Base-by-base conservation (phyloP, 768 basidiomycete genomes). In the Leucocoprinus sp. region DNA sequence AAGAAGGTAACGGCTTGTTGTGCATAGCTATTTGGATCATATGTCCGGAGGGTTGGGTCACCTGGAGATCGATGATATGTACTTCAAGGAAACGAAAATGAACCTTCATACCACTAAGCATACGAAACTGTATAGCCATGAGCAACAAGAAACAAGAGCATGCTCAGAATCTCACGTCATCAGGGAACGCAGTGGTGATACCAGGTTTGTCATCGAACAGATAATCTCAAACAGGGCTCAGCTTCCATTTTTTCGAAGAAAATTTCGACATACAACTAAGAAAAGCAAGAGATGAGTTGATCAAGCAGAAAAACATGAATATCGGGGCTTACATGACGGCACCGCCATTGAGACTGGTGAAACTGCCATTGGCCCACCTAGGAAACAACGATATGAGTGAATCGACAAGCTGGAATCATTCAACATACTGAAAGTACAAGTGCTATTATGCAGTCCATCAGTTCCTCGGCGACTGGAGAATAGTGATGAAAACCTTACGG, bases 101-200 rank as follows among this genome's bases (percentile, higher is more conserved):
- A 9, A 21, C 24, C 21, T 42, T 42, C 56, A 50, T 60, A 66
- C 76, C 75, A 43, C 64, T 68, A 22, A 80, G 51, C 74, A 76
- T 75, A 46, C 73, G 69, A 58, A 77, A 71, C 74, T 76, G 48
- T n/a, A 23, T 39, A 19, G 39, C 12, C 37, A 42, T 5, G 9
- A 40, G 29, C 9, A 47, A 38, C 28, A 21, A n/a, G 45, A 38
- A 45, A 47, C 24, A 43, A 42, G 5, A 40, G 36, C 52, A 28
- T 21, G 31, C 49, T 26, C 24, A 17, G 8, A 17, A 61, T 27
- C 68, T 59, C 36, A 74, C 75, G 55, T 78, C 65, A 59, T 75
- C 74, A 22, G 75, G 75, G 56, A 78, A 78, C 4, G 72, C 68
- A 1, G 70, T 75, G 1, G 72, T 74, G 1, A 61, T 65, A 49